Evolutionary conservation across 345 rosid genomes (phyloP).

Genomic region (Cardamine occulta): DNA sequence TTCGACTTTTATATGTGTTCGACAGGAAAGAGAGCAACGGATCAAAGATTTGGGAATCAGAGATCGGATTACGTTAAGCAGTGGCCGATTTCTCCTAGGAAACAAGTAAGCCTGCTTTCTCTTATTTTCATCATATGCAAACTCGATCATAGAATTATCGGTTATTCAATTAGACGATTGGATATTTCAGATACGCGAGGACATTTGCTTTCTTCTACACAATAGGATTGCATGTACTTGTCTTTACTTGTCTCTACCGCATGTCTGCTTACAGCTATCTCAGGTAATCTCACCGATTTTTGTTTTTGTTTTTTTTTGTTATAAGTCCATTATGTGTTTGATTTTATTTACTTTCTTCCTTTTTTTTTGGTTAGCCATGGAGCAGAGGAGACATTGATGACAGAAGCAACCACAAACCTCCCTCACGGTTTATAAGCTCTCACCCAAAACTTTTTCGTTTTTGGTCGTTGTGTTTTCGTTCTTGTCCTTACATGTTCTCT

Average conservation of each 20-base stretch:
- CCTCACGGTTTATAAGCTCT: constrained; percentile 63
- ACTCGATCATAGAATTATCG: background rate
- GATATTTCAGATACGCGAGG: constrained; percentile 74
- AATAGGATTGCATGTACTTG: constrained; percentile 82
- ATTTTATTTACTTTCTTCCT: background rate
- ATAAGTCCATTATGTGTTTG: background rate
- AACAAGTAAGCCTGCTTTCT: constrained; percentile 66
- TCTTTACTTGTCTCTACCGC: constrained; percentile 91
- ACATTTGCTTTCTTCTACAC: constrained; percentile 94
- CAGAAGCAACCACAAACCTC: constrained; percentile 60
- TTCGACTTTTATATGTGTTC: background rate
- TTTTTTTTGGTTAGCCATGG: constrained; percentile 61
- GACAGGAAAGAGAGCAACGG: constrained; percentile 94
- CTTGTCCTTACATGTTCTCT: constrained; percentile 28
- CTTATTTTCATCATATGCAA: constrained; percentile 14
- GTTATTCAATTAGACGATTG: background rate
- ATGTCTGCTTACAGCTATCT: constrained; percentile 94
- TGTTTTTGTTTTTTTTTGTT: background rate
- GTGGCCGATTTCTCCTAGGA: constrained; percentile 91
- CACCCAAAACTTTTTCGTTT: constrained; percentile 9
- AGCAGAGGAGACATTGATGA: constrained; percentile 57
- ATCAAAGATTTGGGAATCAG: constrained; percentile 95
- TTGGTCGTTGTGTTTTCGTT: background rate
- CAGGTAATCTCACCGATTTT: constrained; percentile 51
- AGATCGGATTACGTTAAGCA: constrained; percentile 91